phyloP scores from a whole-genome alignment of 2,329 filamentous ascomycete species.

The Diaporthe australafricana region DNA sequence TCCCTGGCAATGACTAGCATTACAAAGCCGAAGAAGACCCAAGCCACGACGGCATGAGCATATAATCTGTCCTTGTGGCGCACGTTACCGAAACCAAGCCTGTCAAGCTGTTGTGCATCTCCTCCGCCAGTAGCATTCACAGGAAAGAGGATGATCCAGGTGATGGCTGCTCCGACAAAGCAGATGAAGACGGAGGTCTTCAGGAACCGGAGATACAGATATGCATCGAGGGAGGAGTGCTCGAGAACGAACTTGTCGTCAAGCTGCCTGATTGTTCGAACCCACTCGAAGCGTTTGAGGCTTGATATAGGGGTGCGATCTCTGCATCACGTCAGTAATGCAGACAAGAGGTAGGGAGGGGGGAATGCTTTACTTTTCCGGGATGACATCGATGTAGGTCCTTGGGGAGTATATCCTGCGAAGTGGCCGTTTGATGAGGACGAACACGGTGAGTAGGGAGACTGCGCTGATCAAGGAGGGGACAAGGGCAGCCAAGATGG shows the following conservation, averaged over 20 bases:
- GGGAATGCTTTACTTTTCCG: constrained; percentile 37
- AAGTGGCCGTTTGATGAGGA: constrained; percentile 38
- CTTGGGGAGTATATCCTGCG: constrained; percentile 40
- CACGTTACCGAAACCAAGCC: constrained; percentile 67
- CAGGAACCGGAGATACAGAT: constrained; percentile 89
- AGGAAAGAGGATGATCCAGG: constrained; percentile 87
- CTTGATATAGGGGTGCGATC: constrained; percentile 37
- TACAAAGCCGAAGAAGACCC: constrained; percentile 87
- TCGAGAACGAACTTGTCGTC: constrained; percentile 64
- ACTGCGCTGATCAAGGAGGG: constrained; percentile 38
- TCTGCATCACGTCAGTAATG: constrained; percentile 20
- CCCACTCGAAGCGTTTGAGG: constrained; percentile 37
- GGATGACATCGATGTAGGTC: constrained; percentile 40
- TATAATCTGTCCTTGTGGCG: constrained; percentile 76
- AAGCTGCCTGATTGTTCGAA: constrained; percentile 35
- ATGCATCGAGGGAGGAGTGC: constrained; percentile 92
- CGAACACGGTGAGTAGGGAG: constrained; percentile 37
- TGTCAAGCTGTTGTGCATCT: constrained; percentile 71
- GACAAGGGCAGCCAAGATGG: constrained; percentile 37
- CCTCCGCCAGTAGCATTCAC: constrained; percentile 86
- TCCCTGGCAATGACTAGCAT: constrained; percentile 92
- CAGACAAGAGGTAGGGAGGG: neutral
- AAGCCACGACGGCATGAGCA: constrained; percentile 84
- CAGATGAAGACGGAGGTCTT: constrained; percentile 81
- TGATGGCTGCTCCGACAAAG: constrained; percentile 82